Base-by-base conservation (phyloP, 2,329 filamentous ascomycete genomes). In the Aschersonia sp. region DNA sequence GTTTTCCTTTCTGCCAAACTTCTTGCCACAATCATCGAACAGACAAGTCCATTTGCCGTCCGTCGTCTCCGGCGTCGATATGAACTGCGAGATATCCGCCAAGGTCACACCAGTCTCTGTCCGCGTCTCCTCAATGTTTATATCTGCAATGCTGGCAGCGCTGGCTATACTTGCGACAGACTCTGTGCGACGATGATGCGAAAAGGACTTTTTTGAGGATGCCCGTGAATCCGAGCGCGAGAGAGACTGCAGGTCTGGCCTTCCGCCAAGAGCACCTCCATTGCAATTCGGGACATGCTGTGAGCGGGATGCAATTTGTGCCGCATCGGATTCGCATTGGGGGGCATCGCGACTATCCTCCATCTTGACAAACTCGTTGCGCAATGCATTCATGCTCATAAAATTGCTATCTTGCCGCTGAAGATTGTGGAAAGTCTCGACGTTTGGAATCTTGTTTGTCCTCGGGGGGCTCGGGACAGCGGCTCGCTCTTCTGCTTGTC, bases 1-100 rank as follows among this genome's bases (percentile, higher is more conserved):
- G 67, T 98, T 97, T 65, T 98, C 92, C 64, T 96, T 94, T 56
- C 92, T 80, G n/a, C 89, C 91, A 61, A 98, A 97, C 47, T 82
- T 79, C 65, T 95, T 94, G 56, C 82, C 78, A 65, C 92, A 98
- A 31, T 81, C 82, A 6, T 87, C 74, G 49, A 70, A 89, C n/a
- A 78, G 66, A 61, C 85, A 92, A 5, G 81, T 71, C 83, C 84
- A 92, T 65, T 88, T 89, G 56, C 82, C 82, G 55, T 89, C 84
- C n/a, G 65, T 61, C 3, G 79, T 70, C 56, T 87, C 84, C 0
- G 85, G 85, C 1, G 83, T 84, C 45, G 76, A 73, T 55, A 91
- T 91, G 64, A 75, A 87, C 45, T 77, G 75, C 4, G 81, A 75
- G 55, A 91, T 89, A 55, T 97, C 88, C 55, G 96, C 89, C 43